Evolutionary conservation across 768 basidiomycete species (phyloP).

Genomic region (Brasilioporus rufonigricans): DNA sequence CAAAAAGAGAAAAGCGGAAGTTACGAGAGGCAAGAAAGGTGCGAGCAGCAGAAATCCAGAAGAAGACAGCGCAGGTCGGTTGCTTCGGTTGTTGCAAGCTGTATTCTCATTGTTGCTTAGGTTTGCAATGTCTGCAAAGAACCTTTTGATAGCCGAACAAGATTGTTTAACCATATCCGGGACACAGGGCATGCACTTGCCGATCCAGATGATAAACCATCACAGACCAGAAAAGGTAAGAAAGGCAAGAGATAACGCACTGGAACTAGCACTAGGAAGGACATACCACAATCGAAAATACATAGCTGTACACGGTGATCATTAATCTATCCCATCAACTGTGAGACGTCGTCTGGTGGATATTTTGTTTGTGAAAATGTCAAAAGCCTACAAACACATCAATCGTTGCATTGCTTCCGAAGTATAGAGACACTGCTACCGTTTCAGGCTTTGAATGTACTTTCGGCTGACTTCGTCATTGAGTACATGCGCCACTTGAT

Average conservation of each 20-base stretch:
- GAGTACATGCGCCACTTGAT: conserved; percentile 96
- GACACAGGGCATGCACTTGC: conserved; percentile 69
- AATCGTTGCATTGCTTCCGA: not conserved
- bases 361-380: conserved; percentile 97
- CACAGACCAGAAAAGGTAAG: conserved; percentile 37
- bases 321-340: conserved; percentile 74
- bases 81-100: not conserved
- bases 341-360: conserved; percentile 88
- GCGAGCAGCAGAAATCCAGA: conserved; percentile 4
- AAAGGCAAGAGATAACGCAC: conserved; percentile 21
- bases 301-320: not conserved
- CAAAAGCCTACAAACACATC: conserved; percentile 58
- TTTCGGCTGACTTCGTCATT: conserved; percentile 99
- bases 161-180: conserved; percentile 71
- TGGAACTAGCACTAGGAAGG: conserved; percentile 1
- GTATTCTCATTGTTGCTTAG: conserved; percentile 22
- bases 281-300: conserved; percentile 9
- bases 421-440: conserved; percentile 46
- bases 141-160: conserved; percentile 65
- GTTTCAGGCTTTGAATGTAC: conserved; percentile 96
- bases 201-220: conserved; percentile 27
- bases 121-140: conserved; percentile 70
- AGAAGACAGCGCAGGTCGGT: conserved; percentile 8
- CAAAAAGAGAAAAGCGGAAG: conserved; percentile 82
- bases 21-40: conserved; percentile 75